Percentiles rank a stretch among this genome's conserved stretches.
These are phyloP conservation scores for Eutypa lata DNA, from an alignment of 2,329 filamentous ascomycete species.

Conservation along the genomic window DNA sequence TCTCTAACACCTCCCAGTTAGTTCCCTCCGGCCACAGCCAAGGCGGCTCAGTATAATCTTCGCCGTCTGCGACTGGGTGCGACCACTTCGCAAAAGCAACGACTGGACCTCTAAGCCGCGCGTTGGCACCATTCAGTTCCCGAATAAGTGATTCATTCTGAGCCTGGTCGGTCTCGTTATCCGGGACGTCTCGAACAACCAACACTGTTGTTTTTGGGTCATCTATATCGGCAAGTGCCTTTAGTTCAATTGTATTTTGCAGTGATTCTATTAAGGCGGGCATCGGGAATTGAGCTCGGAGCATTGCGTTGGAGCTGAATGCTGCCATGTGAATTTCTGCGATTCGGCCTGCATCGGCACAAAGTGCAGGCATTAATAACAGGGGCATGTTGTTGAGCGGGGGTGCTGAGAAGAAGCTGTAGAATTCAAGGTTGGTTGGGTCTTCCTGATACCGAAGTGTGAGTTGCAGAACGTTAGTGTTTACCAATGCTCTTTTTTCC, in stretches of 20 bases:
- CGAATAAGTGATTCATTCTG: too few species aligned
- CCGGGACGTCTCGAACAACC: conserved; percentile 9
- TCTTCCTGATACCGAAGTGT: too few species aligned
- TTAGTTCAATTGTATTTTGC: conserved; percentile 11
- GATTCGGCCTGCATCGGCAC: conserved; percentile 21
- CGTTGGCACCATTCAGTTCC: too few species aligned
- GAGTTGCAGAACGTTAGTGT: too few species aligned
- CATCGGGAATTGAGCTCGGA: conserved; percentile 21
- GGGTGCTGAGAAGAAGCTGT: too few species aligned
- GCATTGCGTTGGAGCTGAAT: conserved; percentile 22
- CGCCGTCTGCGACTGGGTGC: conserved; percentile 11
- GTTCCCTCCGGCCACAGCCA: conserved; percentile 24
- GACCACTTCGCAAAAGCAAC: conserved; percentile 25
- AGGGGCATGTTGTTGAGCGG: conserved; percentile 1
- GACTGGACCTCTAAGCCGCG: not conserved
- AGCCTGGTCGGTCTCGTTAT: not conserved
- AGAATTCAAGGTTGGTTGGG: too few species aligned
- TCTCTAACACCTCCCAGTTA: conserved; percentile 10
- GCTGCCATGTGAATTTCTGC: conserved; percentile 24
- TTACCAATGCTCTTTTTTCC: too few species aligned
- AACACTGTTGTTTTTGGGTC: conserved; percentile 19
- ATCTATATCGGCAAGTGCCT: conserved; percentile 20
- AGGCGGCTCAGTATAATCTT: conserved; percentile 15
- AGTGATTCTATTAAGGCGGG: conserved; percentile 10
- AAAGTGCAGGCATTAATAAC: conserved; percentile 8